Base-by-base conservation (phyloP, 805 yeast species). In the Nadsonia fulvescens region DNA sequence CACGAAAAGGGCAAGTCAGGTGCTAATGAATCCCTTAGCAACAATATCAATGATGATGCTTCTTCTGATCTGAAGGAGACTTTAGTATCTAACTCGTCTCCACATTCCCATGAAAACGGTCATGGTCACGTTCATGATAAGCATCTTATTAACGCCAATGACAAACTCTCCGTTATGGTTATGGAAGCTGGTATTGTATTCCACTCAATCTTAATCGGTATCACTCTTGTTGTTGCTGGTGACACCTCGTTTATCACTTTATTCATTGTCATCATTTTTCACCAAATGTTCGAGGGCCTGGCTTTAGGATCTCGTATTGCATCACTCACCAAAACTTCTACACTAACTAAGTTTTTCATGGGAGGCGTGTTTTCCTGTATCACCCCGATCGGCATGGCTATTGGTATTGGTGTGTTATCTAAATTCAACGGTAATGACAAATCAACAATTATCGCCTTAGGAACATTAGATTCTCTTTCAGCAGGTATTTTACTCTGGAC, bases 241-340 rank as follows among this genome's bases (percentile, higher is more conserved):
- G 66, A 64, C 67, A 23, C 19, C 23, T 58, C 82, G 4, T 70
- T 67, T 40, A 54, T 51, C 24, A 56, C 71, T 3, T 51, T 70
- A 27, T 69, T 66, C 38, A 53, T 65, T 23, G 78, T 69, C 12
- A 29, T 61, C 24, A 61, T 66, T 5, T 70, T 70, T 54, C 78
- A 76, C 44, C 89, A 75, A 50, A 58, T 69, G 58, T 75, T 75
- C 40, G 89, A 75, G 53, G 89, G 86, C 31, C 54, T 76, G 28
- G 89, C 83, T 34, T 53, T 76, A 37, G 86, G 86, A 14, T 61
- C 81, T 6, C 63, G 86, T 51, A 58, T 72, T 22, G 75, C 78
- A 2, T 60, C 57, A 16, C 56, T 66, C 1, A 40, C 51, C 15
- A 51, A 41, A 36, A 61, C 72, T 1, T 79, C 79, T 10, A 18